phyloP scores from a whole-genome alignment of 352 stramenopile species.

The Pythium grandisporangium region DNA sequence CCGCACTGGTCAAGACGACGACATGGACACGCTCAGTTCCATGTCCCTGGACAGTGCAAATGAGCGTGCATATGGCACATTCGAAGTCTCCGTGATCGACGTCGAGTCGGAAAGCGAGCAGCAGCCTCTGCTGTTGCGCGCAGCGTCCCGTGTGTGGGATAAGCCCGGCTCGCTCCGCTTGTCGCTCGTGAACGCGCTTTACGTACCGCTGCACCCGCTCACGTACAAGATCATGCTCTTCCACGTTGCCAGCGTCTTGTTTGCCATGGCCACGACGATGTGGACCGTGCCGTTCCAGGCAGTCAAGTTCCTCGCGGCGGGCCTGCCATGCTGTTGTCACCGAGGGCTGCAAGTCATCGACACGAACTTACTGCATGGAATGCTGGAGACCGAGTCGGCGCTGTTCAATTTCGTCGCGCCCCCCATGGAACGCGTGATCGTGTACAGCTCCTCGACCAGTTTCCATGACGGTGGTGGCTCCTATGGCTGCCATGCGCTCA shows the following conservation, averaged over 20 bases:
- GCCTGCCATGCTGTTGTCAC: too few relatives aligned
- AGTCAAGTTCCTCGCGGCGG: slow-evolving; percentile 10
- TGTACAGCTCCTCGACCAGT: slow-evolving; percentile 27
- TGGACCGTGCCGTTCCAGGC: slow-evolving; percentile 20
- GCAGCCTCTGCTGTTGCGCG: slow-evolving; percentile 1
- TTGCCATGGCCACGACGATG: slow-evolving; percentile 20
- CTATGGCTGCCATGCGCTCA: slow-evolving; percentile 30
- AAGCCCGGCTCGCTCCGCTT: background rate
- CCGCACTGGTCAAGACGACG: too few relatives aligned
- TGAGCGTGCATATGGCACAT: slow-evolving; percentile 56
- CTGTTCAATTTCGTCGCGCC: slow-evolving; percentile 62
- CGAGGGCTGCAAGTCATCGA: slow-evolving; percentile 16
- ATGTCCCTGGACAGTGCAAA: slow-evolving; percentile 14
- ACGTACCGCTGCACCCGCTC: slow-evolving; percentile 29
- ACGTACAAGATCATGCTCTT: slow-evolving; percentile 60
- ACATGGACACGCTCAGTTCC: slow-evolving; percentile 3
- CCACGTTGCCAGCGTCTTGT: slow-evolving; percentile 34
- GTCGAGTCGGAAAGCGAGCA: slow-evolving; percentile 27
- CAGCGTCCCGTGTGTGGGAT: slow-evolving; percentile 1
- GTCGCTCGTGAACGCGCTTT: slow-evolving; percentile 40
- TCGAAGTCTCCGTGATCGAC: slow-evolving; percentile 60
- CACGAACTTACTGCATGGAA: slow-evolving; percentile 16
- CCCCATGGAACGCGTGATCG: slow-evolving; percentile 27
- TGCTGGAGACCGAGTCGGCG: slow-evolving; percentile 29
- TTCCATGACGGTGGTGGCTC: slow-evolving; percentile 18